Evolutionary conservation across 2,329 filamentous ascomycete species (phyloP), one percentile per base, ranked within the genome.

Genomic region (Ophiostoma fasciatum): DNA sequence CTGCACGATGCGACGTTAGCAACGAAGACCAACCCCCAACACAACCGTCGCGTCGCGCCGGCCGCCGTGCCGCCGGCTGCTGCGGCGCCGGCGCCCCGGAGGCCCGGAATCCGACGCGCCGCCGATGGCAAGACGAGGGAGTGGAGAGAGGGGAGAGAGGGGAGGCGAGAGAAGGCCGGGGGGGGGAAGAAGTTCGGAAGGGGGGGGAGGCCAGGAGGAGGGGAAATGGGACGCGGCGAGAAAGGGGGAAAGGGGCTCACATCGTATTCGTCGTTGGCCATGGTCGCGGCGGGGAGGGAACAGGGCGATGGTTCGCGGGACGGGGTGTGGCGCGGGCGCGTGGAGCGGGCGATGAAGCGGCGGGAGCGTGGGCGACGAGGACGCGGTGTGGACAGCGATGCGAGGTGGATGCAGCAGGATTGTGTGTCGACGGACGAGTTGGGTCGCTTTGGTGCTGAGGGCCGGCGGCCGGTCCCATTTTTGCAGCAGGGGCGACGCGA

Each of bases 181-280:
- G 25, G 39, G 38, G 30, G 18, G 25, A 18, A 28, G 27, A 19
- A 20, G 11, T n/a, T 23, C 15, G 14, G 27, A 23, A 31, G 27
- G 36, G 36, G 28, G 20, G 25, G 19, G n/a, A n/a, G n/a, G n/a
- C n/a, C n/a, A n/a, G n/a, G n/a, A n/a, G n/a, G n/a, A n/a, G n/a
- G n/a, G n/a, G n/a, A n/a, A n/a, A n/a, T n/a, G n/a, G n/a, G n/a
- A n/a, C n/a, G n/a, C n/a, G n/a, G n/a, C n/a, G n/a, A n/a, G 8
- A 32, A 22, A 22, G 31, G 13, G 37, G 19, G 13, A 7, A 7
- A 20, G 31, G 39, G 37, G 58, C 85, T 71, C 68, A 96, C 88
- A 79, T 98, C 90, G 69, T 98, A 98, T 71, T 98, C 90, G 74
- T 98, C 90, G 78, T 96, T 98, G 57, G 88, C 90, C 90, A 96